Percentiles rank a stretch among this genome's conserved stretches.
Conservation (phyloP, 2,329 filamentous ascomycete species). For the Emergomyces pasteurianus region DNA sequence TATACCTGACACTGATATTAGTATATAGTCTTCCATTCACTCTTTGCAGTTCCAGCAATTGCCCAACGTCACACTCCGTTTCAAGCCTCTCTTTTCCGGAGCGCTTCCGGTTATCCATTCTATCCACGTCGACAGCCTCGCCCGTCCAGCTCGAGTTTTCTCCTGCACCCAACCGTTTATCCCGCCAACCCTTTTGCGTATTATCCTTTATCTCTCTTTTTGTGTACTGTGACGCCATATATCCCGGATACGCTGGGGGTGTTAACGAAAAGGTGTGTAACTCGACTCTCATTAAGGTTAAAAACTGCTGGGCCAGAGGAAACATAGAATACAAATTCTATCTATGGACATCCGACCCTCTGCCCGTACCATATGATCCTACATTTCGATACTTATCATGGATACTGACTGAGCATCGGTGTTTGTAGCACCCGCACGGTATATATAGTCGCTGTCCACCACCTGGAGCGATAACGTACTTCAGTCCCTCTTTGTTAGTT, state of each 20-base stretch:
- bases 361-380: background rate
- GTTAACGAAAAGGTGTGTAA: background rate
- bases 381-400: background rate
- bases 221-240: background rate
- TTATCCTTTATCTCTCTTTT: background rate
- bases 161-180: background rate
- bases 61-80: background rate
- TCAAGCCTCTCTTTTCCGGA: background rate
- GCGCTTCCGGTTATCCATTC: background rate
- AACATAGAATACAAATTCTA: background rate
- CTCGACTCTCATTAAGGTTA: background rate
- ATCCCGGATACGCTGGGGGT: background rate
- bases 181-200: background rate
- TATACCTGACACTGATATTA: background rate
- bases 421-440: background rate
- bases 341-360: background rate
- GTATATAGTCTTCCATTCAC: background rate
- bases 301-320: background rate
- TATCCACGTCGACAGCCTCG: background rate
- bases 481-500: background rate
- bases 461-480: background rate
- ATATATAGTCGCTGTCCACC: background rate
- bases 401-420: background rate
- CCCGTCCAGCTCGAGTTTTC: background rate
- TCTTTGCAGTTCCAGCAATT: constrained; percentile 1